Conservation (phyloP, 495 filamentous ascomycete genomes). For the Penicillium mononematosum region DNA sequence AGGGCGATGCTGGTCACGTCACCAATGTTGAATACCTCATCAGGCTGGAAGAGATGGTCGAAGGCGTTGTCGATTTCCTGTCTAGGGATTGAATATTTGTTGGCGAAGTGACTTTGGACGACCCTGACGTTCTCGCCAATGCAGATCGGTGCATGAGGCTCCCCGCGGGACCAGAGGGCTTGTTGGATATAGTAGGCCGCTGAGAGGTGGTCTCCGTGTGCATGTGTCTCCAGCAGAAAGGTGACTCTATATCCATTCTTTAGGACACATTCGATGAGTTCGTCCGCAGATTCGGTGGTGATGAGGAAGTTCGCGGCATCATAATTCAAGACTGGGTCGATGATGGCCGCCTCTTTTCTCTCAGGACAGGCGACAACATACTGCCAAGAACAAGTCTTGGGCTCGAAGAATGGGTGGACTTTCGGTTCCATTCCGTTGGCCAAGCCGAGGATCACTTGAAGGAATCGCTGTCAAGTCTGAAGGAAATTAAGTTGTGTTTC, state of each 20-base stretch:
- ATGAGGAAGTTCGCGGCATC: constrained; percentile 38
- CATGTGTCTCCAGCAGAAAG: constrained; percentile 54
- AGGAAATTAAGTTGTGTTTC: not conserved
- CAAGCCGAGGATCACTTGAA: not conserved
- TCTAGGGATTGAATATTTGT: constrained; percentile 39
- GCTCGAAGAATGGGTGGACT: constrained; percentile 39
- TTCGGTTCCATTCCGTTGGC: constrained; percentile 29
- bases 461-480: not conserved
- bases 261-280: constrained; percentile 34
- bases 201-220: constrained; percentile 57
- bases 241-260: constrained; percentile 42
- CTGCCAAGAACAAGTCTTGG: constrained; percentile 50
- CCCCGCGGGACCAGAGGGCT: constrained; percentile 25
- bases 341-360: constrained; percentile 47
- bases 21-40: constrained; percentile 48
- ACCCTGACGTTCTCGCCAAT: constrained; percentile 49
- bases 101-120: constrained; percentile 45
- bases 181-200: constrained; percentile 52
- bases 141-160: constrained; percentile 32
- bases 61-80: constrained; percentile 44
- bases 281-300: constrained; percentile 46
- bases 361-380: constrained; percentile 52
- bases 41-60: constrained; percentile 47
- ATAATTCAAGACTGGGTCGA: constrained; percentile 57
- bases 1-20: constrained; percentile 39